Evolutionary conservation across 2,329 filamentous ascomycete genomes (phyloP).

Genomic region (Aspergillus floridensis): DNA sequence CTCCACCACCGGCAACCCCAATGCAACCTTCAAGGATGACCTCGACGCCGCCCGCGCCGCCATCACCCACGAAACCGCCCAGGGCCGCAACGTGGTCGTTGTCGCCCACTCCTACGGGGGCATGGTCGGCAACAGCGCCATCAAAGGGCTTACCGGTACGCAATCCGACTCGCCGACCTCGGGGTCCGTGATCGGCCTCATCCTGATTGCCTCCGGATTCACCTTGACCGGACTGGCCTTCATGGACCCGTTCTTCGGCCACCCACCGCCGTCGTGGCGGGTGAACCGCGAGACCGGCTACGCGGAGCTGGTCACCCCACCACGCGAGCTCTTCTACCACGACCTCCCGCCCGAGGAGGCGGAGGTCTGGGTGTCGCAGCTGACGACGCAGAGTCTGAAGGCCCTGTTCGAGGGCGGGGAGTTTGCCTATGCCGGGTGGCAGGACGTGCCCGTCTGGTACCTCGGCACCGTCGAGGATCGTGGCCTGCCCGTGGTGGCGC

Average conservation of each 20-base stretch:
- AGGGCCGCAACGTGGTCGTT: conserved; percentile 47
- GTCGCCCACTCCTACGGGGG: conserved; percentile 53
- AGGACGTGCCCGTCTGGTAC: conserved; percentile 50
- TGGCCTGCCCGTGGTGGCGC: conserved; percentile 40
- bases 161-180: conserved; percentile 2
- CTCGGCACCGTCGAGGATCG: conserved; percentile 45
- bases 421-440: conserved; percentile 48
- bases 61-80: conserved; percentile 36
- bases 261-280: conserved; percentile 45
- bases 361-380: conserved; percentile 42
- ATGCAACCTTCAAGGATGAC: conserved; percentile 44
- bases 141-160: conserved; percentile 41
- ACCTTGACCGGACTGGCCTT: conserved; percentile 39
- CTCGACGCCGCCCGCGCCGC: conserved; percentile 40
- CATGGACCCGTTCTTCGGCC: conserved; percentile 43
- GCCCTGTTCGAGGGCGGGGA: conserved; percentile 49
- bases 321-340: conserved; percentile 50
- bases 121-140: conserved; percentile 46
- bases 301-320: conserved; percentile 38
- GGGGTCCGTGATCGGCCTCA: conserved; percentile 46
- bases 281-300: conserved; percentile 43
- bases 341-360: conserved; percentile 48
- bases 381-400: conserved; percentile 45
- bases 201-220: conserved; percentile 49
- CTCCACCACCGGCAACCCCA: conserved; percentile 35